Conservation (phyloP, 2,329 filamentous ascomycete genomes). For the Elsinoe australis region DNA sequence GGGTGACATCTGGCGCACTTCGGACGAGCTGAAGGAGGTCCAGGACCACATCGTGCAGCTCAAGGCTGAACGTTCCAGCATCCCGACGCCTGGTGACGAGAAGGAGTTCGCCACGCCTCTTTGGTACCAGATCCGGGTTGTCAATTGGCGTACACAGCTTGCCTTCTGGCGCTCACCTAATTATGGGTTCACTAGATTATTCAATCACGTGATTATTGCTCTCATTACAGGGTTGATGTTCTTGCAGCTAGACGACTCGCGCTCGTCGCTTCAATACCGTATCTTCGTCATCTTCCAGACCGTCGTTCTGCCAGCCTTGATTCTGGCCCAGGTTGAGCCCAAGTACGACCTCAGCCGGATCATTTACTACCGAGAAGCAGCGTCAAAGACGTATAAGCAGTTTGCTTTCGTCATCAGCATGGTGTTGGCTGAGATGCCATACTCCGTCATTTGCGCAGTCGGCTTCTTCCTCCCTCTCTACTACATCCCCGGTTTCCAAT, state of each 20-base stretch:
- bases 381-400: slow-evolving; percentile 77
- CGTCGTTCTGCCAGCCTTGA: slow-evolving; percentile 72
- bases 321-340: slow-evolving; percentile 75
- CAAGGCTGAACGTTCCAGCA: slow-evolving; percentile 51
- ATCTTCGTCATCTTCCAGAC: slow-evolving; percentile 89
- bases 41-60: slow-evolving; percentile 61
- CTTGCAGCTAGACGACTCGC: slow-evolving; percentile 67
- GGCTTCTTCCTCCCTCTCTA: slow-evolving; percentile 77
- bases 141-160: slow-evolving; percentile 64
- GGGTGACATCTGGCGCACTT: slow-evolving; percentile 71
- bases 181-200: slow-evolving; percentile 81
- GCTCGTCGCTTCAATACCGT: slow-evolving; percentile 70
- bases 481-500: slow-evolving; percentile 70
- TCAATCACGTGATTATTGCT: slow-evolving; percentile 74
- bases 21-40: slow-evolving; percentile 58
- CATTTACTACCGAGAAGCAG: slow-evolving; percentile 79
- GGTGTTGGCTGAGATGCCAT: slow-evolving; percentile 77
- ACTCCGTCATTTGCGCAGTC: slow-evolving; percentile 71
- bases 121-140: slow-evolving; percentile 68
- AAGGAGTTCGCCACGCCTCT: slow-evolving; percentile 78
- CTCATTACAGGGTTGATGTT: slow-evolving; percentile 73
- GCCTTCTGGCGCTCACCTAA: slow-evolving; percentile 81
- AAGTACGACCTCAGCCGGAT: slow-evolving; percentile 74
- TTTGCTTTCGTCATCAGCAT: slow-evolving; percentile 71
- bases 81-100: slow-evolving; percentile 44